Base-by-base conservation (phyloP, 352 stramenopile genomes). In the Globisporangium irregulare region DNA sequence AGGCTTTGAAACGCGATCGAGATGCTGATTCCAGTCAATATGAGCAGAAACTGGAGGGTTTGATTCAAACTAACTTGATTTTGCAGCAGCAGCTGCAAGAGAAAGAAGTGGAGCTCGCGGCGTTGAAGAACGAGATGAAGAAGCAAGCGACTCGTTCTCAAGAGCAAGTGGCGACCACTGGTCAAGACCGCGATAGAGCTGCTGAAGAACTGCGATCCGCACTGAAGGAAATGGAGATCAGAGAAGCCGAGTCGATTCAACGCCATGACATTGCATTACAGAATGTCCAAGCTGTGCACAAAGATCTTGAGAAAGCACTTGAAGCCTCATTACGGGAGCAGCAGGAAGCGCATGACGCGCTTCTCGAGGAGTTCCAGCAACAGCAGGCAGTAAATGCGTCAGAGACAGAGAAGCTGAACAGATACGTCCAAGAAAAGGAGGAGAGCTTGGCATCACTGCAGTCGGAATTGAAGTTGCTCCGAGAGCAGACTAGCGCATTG, bases 71-170 rank as follows among this genome's bases (percentile, higher is more conserved):
- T 0, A 62, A 34, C 14, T 24, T 38, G 14, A 24, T 61, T 2
- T 0, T 68, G 51, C 46, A 68, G 62, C 48, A 62, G 32, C 32
- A 60, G 4, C 10, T 68, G 36, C 53, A 58, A 4, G 56, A 55
- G 9, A 54, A 51, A 50, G 50, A 53, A 8, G 8, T 34, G 1
- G 67, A 68, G 41, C 36, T 68, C 38, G 54, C 29, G 18, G 15
- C 15, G 0, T 15, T 34, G 10, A 68, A 68, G 34, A 50, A 14
- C 18, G 62, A 62, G 50, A 25, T 41, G 50, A 46, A 68, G 32
- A 24, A 20, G 5, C 12, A 68, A 38, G 34, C 32, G 18, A 27
- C 50, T 1, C 24, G 5, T 18, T 32, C 34, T 20, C 12, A 8
- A 32, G 27, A 60, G 18, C 20, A 68, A 8, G 12, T 56, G 14